These are phyloP conservation scores for Penicillium lividum DNA, from an alignment of 495 filamentous ascomycete genomes.

Conservation along the genomic window DNA sequence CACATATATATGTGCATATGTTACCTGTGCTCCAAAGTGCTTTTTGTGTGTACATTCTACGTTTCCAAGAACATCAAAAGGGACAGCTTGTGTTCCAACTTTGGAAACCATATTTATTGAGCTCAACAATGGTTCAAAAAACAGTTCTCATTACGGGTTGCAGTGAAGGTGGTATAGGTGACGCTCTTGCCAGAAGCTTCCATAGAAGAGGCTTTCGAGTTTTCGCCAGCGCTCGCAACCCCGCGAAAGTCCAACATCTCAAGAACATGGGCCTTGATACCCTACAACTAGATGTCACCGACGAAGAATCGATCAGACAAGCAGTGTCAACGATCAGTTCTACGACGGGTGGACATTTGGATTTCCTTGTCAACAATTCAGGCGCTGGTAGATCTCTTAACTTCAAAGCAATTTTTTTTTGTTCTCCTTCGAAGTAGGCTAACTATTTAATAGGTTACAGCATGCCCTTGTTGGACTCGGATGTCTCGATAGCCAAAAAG, in stretches of 20 bases:
- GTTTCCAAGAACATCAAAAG: too few species aligned
- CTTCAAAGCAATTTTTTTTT: too few species aligned
- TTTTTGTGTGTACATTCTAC: too few species aligned
- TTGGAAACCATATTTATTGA: background rate
- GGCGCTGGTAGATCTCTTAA: too few species aligned
- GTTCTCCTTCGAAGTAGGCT: background rate
- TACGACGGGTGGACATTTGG: background rate
- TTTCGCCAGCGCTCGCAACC: too few species aligned
- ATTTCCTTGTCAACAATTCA: too few species aligned
- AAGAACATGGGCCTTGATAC: conserved; percentile 5
- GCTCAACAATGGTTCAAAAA: conserved; percentile 2
- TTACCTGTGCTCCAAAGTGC: too few species aligned
- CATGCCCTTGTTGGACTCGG: conserved; percentile 49
- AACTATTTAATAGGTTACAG: conserved; percentile 1
- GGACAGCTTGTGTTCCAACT: too few species aligned
- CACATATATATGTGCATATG: too few species aligned
- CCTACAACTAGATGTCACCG: conserved; percentile 12
- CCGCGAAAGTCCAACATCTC: background rate
- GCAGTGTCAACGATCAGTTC: conserved; percentile 3
- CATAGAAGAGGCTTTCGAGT: background rate
- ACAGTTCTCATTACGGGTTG: conserved; percentile 11
- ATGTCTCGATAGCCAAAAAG: conserved; percentile 49
- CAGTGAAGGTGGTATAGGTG: conserved; percentile 16
- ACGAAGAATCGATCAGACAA: conserved; percentile 12
- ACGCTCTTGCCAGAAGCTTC: conserved; percentile 14